Base-by-base conservation (phyloP, 1,284 basidiomycete genomes). In the Anthracocystis walkeri region DNA sequence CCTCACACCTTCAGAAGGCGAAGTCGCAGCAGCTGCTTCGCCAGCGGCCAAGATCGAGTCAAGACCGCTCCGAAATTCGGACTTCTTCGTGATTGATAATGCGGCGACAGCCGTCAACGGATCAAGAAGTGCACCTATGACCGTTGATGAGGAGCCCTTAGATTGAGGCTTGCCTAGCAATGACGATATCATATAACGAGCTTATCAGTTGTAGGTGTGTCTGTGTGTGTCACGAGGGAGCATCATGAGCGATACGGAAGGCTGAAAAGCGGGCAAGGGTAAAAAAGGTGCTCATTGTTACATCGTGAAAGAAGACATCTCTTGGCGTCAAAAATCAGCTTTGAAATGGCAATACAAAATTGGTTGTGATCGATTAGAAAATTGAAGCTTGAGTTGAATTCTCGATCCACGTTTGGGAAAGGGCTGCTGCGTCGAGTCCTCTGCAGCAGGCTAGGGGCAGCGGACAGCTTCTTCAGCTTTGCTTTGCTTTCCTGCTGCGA, bases 41-140 rank as follows among this genome's bases (percentile, higher is more conserved):
- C 63, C 72, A 20, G 62, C 67, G 3, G 44, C 67, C 59, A 76
- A 72, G 69, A 64, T 77, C 48, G 71, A 78, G 48, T 66, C 75
- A 12, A 73, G 82, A 29, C 77, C 82, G 7, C 65, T 84, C 16
- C 70, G 72, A 35, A 84, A 83, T 61, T 72, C 68, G 29, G 82
- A 84, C 62, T 84, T 84, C 55, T 84, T 83, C 59, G 75, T 78
- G 25, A 67, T 58, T 38, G 82, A 84, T 46, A 67, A 70, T 1
- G 77, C 79, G 2, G 66, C 73, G 31, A 74, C 79, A 4, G 51
- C 71, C n/a, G 68, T 74, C 50, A 62, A 52, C 18, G 67, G 72
- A 12, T 73, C 75, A 16, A 63, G 74, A 41, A 27, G 48, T 8
- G 64, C 64, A 6, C 65, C 75, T 21, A 74, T 65, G 71, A 44